Evolutionary conservation across 2,329 filamentous ascomycete genomes (phyloP).

Genomic region (Cadophora sp.): DNA sequence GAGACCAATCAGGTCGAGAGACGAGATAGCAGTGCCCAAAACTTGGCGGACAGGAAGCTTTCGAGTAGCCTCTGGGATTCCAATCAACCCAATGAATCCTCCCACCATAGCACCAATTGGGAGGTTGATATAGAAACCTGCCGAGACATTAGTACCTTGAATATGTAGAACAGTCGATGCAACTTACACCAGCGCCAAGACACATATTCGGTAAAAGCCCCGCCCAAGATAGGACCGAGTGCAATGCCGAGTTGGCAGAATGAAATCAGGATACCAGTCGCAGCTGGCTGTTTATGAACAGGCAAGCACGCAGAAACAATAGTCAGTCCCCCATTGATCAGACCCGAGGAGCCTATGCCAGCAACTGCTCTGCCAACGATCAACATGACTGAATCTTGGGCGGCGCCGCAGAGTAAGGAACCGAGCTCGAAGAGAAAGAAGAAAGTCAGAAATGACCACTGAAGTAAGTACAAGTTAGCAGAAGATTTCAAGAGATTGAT

Average conservation of each 20-base stretch:
- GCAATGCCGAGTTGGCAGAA: slow-evolving; percentile 28
- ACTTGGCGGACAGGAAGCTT: not conserved
- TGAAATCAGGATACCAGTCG: not conserved
- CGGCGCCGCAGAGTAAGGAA: slow-evolving; percentile 58
- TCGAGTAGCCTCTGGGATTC: slow-evolving; percentile 27
- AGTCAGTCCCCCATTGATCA: slow-evolving; percentile 58
- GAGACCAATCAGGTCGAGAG: slow-evolving; percentile 44
- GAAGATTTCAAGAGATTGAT: not conserved
- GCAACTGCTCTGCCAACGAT: slow-evolving; percentile 62
- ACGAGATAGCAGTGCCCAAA: not conserved
- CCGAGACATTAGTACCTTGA: not conserved
- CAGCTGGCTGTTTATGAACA: slow-evolving; percentile 22
- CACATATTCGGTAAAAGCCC: slow-evolving; percentile 44
- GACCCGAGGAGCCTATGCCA: slow-evolving; percentile 57
- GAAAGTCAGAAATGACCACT: slow-evolving; percentile 30
- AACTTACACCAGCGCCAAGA: slow-evolving; percentile 40
- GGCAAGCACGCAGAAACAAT: slow-evolving; percentile 43
- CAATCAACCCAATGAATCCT: slow-evolving; percentile 46
- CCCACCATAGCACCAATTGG: slow-evolving; percentile 48
- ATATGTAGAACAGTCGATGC: not conserved
- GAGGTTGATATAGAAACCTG: slow-evolving; percentile 49
- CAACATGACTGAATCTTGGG: slow-evolving; percentile 56
- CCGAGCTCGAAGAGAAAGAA: slow-evolving; percentile 62
- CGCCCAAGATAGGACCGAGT: slow-evolving; percentile 43
- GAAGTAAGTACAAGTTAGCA: not conserved